These are phyloP conservation scores for Parathielavia hyrcaniae DNA, from an alignment of 495 filamentous ascomycete genomes.

Conservation along the genomic window DNA sequence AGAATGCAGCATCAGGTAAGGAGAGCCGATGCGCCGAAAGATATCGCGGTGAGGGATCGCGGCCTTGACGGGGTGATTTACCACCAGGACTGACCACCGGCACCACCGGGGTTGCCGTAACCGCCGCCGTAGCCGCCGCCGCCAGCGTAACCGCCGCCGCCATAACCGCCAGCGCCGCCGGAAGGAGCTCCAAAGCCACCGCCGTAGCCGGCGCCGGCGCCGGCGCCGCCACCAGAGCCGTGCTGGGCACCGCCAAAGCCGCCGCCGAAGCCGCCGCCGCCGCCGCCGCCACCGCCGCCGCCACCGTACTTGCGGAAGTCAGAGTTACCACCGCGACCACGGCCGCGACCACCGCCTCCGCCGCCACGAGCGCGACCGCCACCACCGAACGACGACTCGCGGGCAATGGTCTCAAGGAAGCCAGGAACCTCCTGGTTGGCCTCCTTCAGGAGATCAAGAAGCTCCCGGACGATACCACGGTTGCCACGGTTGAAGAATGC, in stretches of 20 bases:
- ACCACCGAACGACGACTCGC: conserved; percentile 77
- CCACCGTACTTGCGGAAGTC: conserved; percentile 81
- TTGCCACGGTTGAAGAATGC: conserved; percentile 99
- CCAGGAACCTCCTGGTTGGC: conserved; percentile 91
- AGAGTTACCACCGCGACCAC: conserved; percentile 64
- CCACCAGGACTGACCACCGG: conserved; percentile 89
- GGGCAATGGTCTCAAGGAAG: conserved; percentile 94
- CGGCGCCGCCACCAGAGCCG: conserved; percentile 45
- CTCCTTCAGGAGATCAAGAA: conserved; percentile 94
- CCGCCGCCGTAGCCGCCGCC: conserved; percentile 69
- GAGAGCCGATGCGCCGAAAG: conserved; percentile 8
- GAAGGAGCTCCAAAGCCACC: conserved; percentile 36
- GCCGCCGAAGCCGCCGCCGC: conserved; percentile 44
- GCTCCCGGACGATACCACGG: conserved; percentile 90
- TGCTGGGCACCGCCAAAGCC: conserved; percentile 43
- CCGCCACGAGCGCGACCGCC: conserved; percentile 68
- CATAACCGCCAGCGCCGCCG: conserved; percentile 39
- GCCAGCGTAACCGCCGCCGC: conserved; percentile 56
- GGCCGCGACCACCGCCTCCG: conserved; percentile 59
- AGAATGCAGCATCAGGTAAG: conserved; percentile 8
- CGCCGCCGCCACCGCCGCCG: conserved; percentile 47
- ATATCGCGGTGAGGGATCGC: conserved; percentile 4
- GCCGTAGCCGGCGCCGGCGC: conserved; percentile 37
- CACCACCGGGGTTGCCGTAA: conserved; percentile 74
- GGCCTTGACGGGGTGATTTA: conserved; percentile 43